Evolutionary conservation across 2,329 filamentous ascomycete species (phyloP), one percentile per base, ranked within the genome.

Genomic region (Colletotrichum incanum): DNA sequence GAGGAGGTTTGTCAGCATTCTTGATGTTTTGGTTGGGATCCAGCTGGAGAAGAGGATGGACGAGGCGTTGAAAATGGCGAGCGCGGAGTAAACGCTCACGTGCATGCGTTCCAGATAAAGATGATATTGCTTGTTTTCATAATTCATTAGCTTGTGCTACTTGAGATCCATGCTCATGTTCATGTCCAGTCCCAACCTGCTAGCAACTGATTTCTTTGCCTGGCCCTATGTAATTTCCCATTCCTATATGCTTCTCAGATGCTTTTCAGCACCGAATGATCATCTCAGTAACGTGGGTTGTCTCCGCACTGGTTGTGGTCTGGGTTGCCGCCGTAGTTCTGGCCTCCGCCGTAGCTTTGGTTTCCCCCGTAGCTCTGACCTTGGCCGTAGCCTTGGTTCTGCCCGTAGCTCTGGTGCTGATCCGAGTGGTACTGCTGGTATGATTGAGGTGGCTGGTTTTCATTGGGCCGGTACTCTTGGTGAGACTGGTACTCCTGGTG

Each of bases 211-310:
- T 20, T 6, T 41, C 14, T 18, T 58, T 39, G 28, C 49, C 47
- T 16, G 2, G 26, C 4, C 37, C 26, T 31, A 61, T 62, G 41
- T 16, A 39, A 23, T 49, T 23, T 31, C 49, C 55, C 23, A 18
- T 26, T 16, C 11, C 31, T 12, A 7, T 26, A 7, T 50, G 59
- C 14, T 23, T 34, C 31, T 18, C 14, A 11, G 2, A 20, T 49
- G 11, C 18, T 14, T 20, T 6, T 12, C 5, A 12, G 5, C 12
- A 18, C 6, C 5, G 26, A 26, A 49, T 49, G 2, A 18, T 16
- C 14, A 18, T 31, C 41, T 77, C 28, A 78, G 67, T 78, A 79
- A 6, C 65, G 65, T 3, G 76, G 78, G 61, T 82, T 73, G 12
- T 65, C 52, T n/a, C 70, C 70, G 16, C 70, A 62, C 2, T 78